Conservation (phyloP, 2,329 filamentous ascomycete species). For the Microcyclospora tardicrescens region DNA sequence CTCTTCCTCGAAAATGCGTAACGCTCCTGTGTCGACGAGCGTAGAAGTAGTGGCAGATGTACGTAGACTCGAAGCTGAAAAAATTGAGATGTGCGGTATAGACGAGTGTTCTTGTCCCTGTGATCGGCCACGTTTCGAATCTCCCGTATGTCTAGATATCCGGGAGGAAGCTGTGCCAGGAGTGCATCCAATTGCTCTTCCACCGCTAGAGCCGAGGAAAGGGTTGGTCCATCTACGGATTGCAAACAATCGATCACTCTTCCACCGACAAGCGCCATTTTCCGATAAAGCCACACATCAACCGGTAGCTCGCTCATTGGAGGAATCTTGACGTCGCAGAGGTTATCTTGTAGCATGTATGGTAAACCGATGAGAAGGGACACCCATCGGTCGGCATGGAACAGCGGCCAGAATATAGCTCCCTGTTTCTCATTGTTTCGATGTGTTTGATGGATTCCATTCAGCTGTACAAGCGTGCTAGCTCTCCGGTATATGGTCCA, state of each 20-base stretch:
- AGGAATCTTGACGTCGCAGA: constrained; percentile 6
- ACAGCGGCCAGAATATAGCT: constrained; percentile 8
- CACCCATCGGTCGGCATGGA: constrained; percentile 9
- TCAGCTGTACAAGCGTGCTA: constrained; percentile 6
- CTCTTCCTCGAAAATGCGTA: constrained; percentile 27
- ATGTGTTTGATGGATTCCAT: constrained; percentile 3
- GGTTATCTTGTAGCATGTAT: constrained; percentile 4
- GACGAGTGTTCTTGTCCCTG: constrained; percentile 4
- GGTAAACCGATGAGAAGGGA: constrained; percentile 9
- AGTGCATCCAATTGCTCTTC: constrained; percentile 5
- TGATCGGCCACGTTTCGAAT: constrained; percentile 2
- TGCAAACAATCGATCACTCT: constrained; percentile 7
- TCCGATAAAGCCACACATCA: constrained; percentile 4
- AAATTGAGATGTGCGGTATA: constrained; percentile 16
- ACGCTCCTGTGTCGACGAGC: constrained; percentile 24
- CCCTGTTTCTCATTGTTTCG: constrained; percentile 3
- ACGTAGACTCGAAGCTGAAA: constrained; percentile 34
- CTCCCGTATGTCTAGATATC: constrained; percentile 3
- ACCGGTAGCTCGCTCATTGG: constrained; percentile 1
- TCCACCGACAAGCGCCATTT: constrained; percentile 4
- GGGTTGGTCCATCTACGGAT: constrained; percentile 2
- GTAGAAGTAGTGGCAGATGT: constrained; percentile 34
- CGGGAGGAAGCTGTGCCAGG: constrained; percentile 1
- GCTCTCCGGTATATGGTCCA: constrained; percentile 7
- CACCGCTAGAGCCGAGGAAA: constrained; percentile 4